These are phyloP conservation scores for Xylariaceae sp. DNA, from an alignment of 2,329 filamentous ascomycete genomes.

Conservation along the genomic window DNA sequence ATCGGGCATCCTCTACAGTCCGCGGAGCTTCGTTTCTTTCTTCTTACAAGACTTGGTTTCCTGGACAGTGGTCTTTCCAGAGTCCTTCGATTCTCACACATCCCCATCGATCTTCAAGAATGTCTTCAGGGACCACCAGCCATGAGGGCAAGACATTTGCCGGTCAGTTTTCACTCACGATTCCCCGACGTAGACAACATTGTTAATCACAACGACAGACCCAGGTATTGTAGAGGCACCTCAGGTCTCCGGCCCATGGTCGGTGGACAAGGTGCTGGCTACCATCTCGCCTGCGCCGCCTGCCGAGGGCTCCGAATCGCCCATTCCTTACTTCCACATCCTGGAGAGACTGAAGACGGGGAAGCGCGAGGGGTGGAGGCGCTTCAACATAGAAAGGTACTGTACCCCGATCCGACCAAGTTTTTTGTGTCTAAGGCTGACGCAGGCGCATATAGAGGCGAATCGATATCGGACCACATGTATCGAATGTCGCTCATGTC, in stretches of 20 bases:
- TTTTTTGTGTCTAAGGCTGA: neutral
- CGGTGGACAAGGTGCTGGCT: constrained; percentile 57
- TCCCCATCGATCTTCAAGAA: constrained; percentile 5
- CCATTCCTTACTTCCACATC: constrained; percentile 89
- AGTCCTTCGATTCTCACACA: neutral
- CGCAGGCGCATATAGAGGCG: constrained; percentile 47
- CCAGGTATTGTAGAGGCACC: constrained; percentile 33
- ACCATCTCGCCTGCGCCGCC: constrained; percentile 56
- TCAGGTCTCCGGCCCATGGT: constrained; percentile 45
- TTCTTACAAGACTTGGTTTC: neutral
- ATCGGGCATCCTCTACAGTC: neutral
- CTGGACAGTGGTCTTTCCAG: neutral
- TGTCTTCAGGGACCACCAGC: constrained; percentile 9
- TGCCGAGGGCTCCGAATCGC: constrained; percentile 59
- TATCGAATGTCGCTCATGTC: constrained; percentile 98
- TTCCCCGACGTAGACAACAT: neutral
- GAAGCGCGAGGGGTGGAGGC: constrained; percentile 90
- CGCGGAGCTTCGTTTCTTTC: neutral
- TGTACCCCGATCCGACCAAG: neutral
- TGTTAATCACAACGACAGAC: no score
- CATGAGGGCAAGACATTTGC: constrained; percentile 6
- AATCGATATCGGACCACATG: constrained; percentile 98
- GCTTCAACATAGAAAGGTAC: constrained; percentile 68
- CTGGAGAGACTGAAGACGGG: constrained; percentile 93
- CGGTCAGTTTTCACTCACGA: constrained; percentile 5